These are phyloP conservation scores for Globisporangium polare DNA, from an alignment of 352 stramenopile species.

Conservation along the genomic window DNA sequence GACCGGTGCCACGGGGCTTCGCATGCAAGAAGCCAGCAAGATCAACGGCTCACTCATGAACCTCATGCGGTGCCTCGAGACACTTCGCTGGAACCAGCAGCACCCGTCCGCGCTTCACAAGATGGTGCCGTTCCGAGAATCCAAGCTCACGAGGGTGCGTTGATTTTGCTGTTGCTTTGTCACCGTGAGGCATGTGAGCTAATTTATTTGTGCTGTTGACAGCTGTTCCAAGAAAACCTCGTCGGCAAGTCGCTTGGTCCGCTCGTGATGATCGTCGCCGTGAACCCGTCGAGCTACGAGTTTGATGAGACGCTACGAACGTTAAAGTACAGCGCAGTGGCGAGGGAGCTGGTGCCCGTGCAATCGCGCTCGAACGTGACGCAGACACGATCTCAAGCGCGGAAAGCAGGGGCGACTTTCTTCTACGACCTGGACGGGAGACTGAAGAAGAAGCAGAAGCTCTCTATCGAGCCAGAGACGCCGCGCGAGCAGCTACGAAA, in stretches of 20 bases:
- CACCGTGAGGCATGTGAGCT: too few relatives aligned
- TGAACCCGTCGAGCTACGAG: slow-evolving; percentile 91
- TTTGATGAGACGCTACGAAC: slow-evolving; percentile 97
- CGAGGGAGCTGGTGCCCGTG: slow-evolving; percentile 85
- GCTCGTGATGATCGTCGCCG: slow-evolving; percentile 96
- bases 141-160: slow-evolving; percentile 90
- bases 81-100: slow-evolving; percentile 91
- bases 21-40: slow-evolving; percentile 96
- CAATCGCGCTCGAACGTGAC: slow-evolving; percentile 29
- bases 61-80: slow-evolving; percentile 96
- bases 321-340: slow-evolving; percentile 92
- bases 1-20: slow-evolving; percentile 69
- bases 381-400: slow-evolving; percentile 10
- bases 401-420: slow-evolving; percentile 17
- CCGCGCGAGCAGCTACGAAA: background rate
- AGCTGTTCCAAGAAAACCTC: slow-evolving; percentile 95
- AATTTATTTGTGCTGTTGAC: slow-evolving; percentile 3
- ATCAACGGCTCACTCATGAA: slow-evolving; percentile 99
- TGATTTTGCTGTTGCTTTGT: too few relatives aligned
- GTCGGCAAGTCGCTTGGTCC: slow-evolving; percentile 75
- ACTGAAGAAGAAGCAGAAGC: slow-evolving; percentile 36
- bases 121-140: slow-evolving; percentile 97
- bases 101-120: slow-evolving; percentile 67
- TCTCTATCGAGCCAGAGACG: slow-evolving; percentile 21
- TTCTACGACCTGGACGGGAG: slow-evolving; percentile 54